Evolutionary conservation across 805 yeast genomes (phyloP).

Genomic region (Jamesozyma hellenica): DNA sequence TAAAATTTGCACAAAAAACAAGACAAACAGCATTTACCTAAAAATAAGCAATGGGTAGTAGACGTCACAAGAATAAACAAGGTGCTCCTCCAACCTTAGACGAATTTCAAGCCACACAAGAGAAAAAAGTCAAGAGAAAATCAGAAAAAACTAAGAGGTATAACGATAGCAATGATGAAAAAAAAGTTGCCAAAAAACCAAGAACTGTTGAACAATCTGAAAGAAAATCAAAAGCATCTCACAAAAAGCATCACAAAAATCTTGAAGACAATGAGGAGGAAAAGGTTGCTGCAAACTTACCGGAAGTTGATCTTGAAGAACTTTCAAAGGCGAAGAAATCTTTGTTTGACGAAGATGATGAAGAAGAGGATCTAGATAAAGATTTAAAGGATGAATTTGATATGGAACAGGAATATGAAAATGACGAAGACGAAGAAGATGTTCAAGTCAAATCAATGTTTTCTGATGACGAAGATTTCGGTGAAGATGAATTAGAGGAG

Average conservation of each 20-base stretch:
- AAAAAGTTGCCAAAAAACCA: conserved; percentile 10
- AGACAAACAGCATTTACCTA: no score
- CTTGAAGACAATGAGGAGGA: conserved; percentile 1
- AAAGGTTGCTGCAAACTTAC: conserved; percentile 31
- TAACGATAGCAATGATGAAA: conserved; percentile 5
- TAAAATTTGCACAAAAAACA: no score
- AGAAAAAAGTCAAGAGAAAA: conserved; percentile 30
- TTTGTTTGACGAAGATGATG: conserved; percentile 50
- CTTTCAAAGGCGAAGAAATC: conserved; percentile 60
- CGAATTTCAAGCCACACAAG: conserved; percentile 55
- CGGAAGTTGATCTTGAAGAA: conserved; percentile 61
- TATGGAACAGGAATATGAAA: conserved; percentile 44
- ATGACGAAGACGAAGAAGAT: conserved; percentile 30
- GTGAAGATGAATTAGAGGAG: conserved; percentile 54
- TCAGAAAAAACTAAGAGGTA: conserved; percentile 24
- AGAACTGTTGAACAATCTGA: background rate
- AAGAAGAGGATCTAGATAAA: conserved; percentile 16
- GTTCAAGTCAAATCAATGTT: conserved; percentile 54
- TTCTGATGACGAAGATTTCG: conserved; percentile 63
- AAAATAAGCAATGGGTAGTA: conserved; percentile 54
- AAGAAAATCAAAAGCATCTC: conserved; percentile 6
- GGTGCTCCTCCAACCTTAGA: conserved; percentile 85
- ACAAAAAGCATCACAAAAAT: conserved; percentile 9
- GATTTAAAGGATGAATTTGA: conserved; percentile 43
- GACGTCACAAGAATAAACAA: conserved; percentile 87